Evolutionary conservation across 768 basidiomycete species (phyloP).

Genomic region (Lentinula detonsa): DNA sequence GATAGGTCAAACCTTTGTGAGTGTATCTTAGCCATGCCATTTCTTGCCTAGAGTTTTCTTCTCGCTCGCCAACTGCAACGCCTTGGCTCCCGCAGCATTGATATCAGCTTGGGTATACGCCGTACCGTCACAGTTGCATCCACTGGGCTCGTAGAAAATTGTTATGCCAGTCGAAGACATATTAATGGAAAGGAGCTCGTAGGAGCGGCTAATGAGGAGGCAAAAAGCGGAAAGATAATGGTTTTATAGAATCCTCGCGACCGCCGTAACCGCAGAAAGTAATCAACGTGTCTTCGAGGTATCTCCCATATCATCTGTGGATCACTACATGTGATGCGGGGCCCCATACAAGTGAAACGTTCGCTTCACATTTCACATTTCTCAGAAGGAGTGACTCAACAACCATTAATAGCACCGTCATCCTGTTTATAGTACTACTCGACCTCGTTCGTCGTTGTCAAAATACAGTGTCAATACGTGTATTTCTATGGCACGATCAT

Average conservation of each 20-base stretch:
- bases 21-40: background rate
- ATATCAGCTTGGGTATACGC: constrained; percentile 5
- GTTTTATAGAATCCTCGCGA: background rate
- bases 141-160: constrained; percentile 5
- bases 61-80: constrained; percentile 6
- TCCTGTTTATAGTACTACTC: background rate
- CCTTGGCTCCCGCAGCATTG: constrained; percentile 2
- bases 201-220: background rate
- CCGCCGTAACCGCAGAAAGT: background rate
- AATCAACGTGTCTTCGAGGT: background rate
- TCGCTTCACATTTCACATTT: background rate
- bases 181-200: background rate
- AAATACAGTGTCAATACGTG: background rate
- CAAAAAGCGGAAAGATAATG: background rate
- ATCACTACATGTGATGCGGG: background rate
- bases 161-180: background rate
- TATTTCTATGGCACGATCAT: background rate
- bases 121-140: constrained; percentile 8
- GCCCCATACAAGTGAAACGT: background rate
- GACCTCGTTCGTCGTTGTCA: background rate
- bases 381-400: background rate
- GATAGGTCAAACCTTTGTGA: background rate
- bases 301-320: background rate
- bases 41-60: constrained; percentile 3
- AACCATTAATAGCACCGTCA: background rate